Conservation (phyloP, 1,139 yeast genomes). For the Pichia sp. region DNA sequence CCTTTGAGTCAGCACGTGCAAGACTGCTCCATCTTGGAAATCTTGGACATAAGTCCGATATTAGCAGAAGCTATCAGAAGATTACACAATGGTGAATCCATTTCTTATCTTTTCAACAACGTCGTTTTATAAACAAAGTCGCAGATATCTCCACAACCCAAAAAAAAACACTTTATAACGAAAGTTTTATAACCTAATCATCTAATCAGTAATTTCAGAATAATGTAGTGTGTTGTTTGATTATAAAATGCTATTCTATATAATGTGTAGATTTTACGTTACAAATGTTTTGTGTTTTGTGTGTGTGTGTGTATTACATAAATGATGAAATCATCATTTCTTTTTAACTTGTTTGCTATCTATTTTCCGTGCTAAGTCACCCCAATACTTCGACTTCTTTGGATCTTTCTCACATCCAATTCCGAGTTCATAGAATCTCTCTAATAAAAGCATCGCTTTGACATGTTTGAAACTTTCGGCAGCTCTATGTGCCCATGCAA, state of each 20-base stretch:
- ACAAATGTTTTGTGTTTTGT: too few relatives aligned
- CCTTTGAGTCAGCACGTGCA: conserved; percentile 57
- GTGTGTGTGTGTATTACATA: background rate
- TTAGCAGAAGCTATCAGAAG: conserved; percentile 81
- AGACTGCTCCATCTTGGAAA: conserved; percentile 56
- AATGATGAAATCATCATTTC: background rate
- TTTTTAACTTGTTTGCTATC: background rate
- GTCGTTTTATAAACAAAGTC: conserved; percentile 25
- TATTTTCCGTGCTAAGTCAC: conserved; percentile 32
- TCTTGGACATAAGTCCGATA: conserved; percentile 69
- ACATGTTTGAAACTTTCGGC: conserved; percentile 64
- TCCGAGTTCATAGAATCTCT: conserved; percentile 83
- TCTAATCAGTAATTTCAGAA: too few relatives aligned
- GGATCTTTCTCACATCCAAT: conserved; percentile 72
- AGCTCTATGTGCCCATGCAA: conserved; percentile 91
- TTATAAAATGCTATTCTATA: too few relatives aligned
- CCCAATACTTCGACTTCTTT: conserved; percentile 70
- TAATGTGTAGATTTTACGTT: too few relatives aligned
- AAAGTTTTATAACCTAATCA: too few relatives aligned
- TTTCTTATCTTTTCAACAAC: conserved; percentile 66
- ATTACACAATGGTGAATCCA: conserved; percentile 81
- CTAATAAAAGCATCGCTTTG: conserved; percentile 86
- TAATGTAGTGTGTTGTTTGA: too few relatives aligned
- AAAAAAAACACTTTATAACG: too few relatives aligned
- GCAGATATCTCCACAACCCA: too few relatives aligned